These are phyloP conservation scores for Schizophyllum amplum DNA, from an alignment of 1,284 basidiomycete genomes.

Conservation along the genomic window DNA sequence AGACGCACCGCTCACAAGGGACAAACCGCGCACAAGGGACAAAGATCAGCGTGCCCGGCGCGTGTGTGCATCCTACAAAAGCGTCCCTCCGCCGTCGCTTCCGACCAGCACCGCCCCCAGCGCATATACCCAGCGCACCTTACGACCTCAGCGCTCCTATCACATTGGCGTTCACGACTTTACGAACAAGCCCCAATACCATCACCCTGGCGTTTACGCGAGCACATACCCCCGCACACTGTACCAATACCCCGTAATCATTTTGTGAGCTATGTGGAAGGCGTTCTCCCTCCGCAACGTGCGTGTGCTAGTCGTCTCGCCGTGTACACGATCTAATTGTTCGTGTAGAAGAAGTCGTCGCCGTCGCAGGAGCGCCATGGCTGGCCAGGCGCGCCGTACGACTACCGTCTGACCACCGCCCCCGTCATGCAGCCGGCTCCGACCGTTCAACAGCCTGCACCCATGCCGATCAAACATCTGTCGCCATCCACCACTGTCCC, in stretches of 20 bases:
- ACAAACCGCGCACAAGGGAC: background rate
- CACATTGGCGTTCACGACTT: background rate
- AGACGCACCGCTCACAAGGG: background rate
- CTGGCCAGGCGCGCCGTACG: background rate
- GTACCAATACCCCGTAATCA: background rate
- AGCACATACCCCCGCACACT: background rate
- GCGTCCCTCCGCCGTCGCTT: background rate
- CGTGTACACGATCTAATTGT: background rate
- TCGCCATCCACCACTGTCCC: background rate
- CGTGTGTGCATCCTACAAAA: background rate
- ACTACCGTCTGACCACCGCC: background rate
- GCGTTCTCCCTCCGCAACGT: background rate
- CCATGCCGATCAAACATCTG: background rate
- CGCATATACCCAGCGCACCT: background rate
- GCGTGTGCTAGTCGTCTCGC: background rate
- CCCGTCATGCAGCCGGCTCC: background rate
- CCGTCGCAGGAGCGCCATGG: background rate
- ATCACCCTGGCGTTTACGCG: background rate
- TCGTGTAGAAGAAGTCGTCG: background rate
- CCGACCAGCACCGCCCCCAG: background rate
- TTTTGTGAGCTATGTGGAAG: background rate
- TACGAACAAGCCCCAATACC: background rate
- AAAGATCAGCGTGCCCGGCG: background rate
- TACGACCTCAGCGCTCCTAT: background rate
- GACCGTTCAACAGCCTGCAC: background rate